Base-by-base conservation (phyloP, 495 filamentous ascomycete genomes). In the Astrothelium subdiscretum region DNA sequence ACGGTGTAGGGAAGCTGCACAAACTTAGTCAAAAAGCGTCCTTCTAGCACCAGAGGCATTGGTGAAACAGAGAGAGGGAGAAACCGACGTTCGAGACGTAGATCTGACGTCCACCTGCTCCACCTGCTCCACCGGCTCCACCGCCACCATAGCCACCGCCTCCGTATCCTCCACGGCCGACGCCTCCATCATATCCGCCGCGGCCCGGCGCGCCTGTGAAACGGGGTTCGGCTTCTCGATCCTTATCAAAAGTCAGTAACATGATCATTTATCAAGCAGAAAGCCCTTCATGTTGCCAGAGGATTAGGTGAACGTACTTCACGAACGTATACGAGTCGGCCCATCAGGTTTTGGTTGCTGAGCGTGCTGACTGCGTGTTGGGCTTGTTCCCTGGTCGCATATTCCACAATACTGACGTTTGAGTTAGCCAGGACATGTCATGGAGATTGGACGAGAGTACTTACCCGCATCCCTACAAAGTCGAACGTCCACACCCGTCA, bases 401-500 rank as follows among this genome's bases (percentile, higher is more conserved):
- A 98, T 87, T 98, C 94, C 87, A 98, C 94, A 90, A 98, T 98
- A 82, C 94, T 96, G 63, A 24, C 40, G 38, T 11, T 20, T 59
- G 27, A 42, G 65, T 77, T 65, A 76, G 68, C 57, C 57, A 18
- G 20, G 15, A 57, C 38, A 48, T 58, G 15, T 52, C 20, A 27
- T 18, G 44, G 26, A 24, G 15, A 12, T 32, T 20, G 40, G 22
- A 32, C 52, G 40, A 57, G 69, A 58, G 29, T 57, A 83, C 90
- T 83, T 84, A 96, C 92, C 92, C 95, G 92, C 94, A 98, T 91
- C 95, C 94, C 94, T 98, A 97, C 87, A 96, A 87, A 38, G 88
- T 81, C 83, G 90, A 84, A 66, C 60, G 83, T 85, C 86, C 91
- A 91, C 89, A 86, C 86, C 92, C 92, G 94, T 98, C 92, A 98